phyloP scores from a whole-genome alignment of 768 basidiomycete species.

The Rhizopogon vinicolor region DNA sequence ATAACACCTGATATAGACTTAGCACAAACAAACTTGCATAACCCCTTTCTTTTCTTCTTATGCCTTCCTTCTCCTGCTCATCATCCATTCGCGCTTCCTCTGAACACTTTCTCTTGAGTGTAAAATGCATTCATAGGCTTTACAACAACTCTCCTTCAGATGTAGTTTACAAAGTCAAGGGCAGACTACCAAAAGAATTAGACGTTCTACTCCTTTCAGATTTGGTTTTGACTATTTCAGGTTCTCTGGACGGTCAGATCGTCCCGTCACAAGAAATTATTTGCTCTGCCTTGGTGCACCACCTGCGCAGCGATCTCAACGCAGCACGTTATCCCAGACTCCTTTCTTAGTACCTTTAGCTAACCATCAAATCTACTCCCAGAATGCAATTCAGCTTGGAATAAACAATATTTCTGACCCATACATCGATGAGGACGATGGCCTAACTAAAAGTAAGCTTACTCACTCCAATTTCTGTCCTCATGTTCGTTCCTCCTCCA shows the following conservation, averaged over 20 bases:
- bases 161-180: slow-evolving; percentile 24
- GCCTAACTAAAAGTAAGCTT: slow-evolving; percentile 35
- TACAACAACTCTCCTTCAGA: slow-evolving; percentile 28
- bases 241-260: slow-evolving; percentile 40
- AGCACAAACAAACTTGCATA: neutral
- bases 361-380: slow-evolving; percentile 6
- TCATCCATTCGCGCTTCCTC: slow-evolving; percentile 39
- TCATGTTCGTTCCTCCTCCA: slow-evolving; percentile 11
- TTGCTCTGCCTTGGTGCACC: slow-evolving; percentile 44
- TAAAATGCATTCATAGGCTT: slow-evolving; percentile 44
- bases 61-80: slow-evolving; percentile 27
- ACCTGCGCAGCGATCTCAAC: slow-evolving; percentile 48
- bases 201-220: slow-evolving; percentile 49
- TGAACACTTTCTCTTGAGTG: slow-evolving; percentile 38
- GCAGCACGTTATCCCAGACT: slow-evolving; percentile 29
- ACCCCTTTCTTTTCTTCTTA: slow-evolving; percentile 2
- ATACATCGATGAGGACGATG: slow-evolving; percentile 41
- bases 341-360: slow-evolving; percentile 5
- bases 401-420: slow-evolving; percentile 53
- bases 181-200: slow-evolving; percentile 31
- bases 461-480: neutral
- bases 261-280: slow-evolving; percentile 37
- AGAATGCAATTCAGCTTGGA: slow-evolving; percentile 62
- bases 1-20: slow-evolving; percentile 19
- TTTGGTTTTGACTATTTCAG: slow-evolving; percentile 50